A percentile compares a stretch with the other conserved stretches of the same genome.
These are phyloP conservation scores for Stachybotrys echinatus DNA, from an alignment of 2,329 filamentous ascomycete genomes.

Conservation along the genomic window DNA sequence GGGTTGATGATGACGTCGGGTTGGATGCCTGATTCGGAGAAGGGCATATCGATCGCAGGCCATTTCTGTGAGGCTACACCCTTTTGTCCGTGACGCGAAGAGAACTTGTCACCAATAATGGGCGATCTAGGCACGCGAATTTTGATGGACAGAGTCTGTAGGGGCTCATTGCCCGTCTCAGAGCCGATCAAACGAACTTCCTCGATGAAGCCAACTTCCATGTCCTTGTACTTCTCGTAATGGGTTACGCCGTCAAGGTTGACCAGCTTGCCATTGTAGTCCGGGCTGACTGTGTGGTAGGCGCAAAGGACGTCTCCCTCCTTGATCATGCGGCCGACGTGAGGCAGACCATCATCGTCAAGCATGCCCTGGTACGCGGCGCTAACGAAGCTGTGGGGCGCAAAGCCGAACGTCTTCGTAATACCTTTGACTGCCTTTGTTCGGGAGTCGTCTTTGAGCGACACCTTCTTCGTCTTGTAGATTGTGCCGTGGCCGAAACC, in stretches of 20 bases:
- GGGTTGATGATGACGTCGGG: slow-evolving; percentile 99
- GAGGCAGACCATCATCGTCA: slow-evolving; percentile 82
- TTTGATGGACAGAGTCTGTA: slow-evolving; percentile 87
- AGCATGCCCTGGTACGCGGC: slow-evolving; percentile 66
- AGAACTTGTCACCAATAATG: slow-evolving; percentile 98
- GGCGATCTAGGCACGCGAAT: slow-evolving; percentile 85
- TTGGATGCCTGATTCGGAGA: slow-evolving; percentile 92
- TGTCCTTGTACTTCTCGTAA: slow-evolving; percentile 91
- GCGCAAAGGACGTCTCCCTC: slow-evolving; percentile 84
- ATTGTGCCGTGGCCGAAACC: slow-evolving; percentile 95
- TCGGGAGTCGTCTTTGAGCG: slow-evolving; percentile 73
- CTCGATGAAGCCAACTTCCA: slow-evolving; percentile 82
- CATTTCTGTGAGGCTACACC: slow-evolving; percentile 96
- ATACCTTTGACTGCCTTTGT: slow-evolving; percentile 63
- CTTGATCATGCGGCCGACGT: slow-evolving; percentile 70
- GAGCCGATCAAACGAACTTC: slow-evolving; percentile 87
- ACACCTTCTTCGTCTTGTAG: slow-evolving; percentile 94
- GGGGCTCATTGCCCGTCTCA: slow-evolving; percentile 75
- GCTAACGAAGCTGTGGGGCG: slow-evolving; percentile 68
- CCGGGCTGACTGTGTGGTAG: slow-evolving; percentile 80
- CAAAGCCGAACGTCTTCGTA: slow-evolving; percentile 85
- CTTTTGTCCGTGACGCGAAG: slow-evolving; percentile 96
- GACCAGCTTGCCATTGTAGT: slow-evolving; percentile 70
- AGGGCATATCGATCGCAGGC: slow-evolving; percentile 91
- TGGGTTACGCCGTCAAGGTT: slow-evolving; percentile 84